Base-by-base conservation (phyloP, 805 yeast genomes). In the Clavispora vitiphila region DNA sequence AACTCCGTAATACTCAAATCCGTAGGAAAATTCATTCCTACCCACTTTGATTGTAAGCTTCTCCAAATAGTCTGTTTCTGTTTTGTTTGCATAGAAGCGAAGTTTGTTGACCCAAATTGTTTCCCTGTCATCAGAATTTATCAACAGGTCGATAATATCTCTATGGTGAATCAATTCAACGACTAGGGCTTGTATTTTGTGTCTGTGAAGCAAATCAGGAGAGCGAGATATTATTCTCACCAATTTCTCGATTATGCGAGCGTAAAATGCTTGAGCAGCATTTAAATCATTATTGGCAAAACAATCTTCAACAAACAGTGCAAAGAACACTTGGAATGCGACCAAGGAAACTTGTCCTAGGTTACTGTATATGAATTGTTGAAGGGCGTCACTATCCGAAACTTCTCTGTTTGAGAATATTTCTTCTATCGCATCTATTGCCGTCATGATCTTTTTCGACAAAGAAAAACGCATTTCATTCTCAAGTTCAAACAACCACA, bases 1-100 rank as follows among this genome's bases (percentile, higher is more conserved):
- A 1, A 78, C 69, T 0, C 96, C 97, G 8, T 81, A 68, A 49
- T 86, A 91, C 54, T 89, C 96, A 58, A 77, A 87, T 0, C 96
- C 96, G 55, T 91, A 91, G 1, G 20, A 39, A 40, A 82, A 74
- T 0, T 53, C 43, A 10, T 77, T 67, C 14, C 74, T 64, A 3
- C 81, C 76, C 39, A 81, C 86, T n/a, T 53, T 58, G 0, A 89
- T 71, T 1, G 36, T 48, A 4, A 86, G 55, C 8, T 64, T 54
- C 4, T 52, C 12, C 5, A 20, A 5, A 29, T 15, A 29, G 10
- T 29, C 32, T 4, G 32, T n/a, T 16, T 15, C 32, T 8, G 32
- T 4, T 1, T 9, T 8, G 16, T 29, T 29, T 9, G 10, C 20
- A 16, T 29, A 29, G 14, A 29, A 29, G 12, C 32, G 19, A n/a